Percentiles rank a stretch among this genome's conserved stretches.
Evolutionary conservation across 2,329 filamentous ascomycete species (phyloP).

Genomic region (Teratosphaeria viscida): DNA sequence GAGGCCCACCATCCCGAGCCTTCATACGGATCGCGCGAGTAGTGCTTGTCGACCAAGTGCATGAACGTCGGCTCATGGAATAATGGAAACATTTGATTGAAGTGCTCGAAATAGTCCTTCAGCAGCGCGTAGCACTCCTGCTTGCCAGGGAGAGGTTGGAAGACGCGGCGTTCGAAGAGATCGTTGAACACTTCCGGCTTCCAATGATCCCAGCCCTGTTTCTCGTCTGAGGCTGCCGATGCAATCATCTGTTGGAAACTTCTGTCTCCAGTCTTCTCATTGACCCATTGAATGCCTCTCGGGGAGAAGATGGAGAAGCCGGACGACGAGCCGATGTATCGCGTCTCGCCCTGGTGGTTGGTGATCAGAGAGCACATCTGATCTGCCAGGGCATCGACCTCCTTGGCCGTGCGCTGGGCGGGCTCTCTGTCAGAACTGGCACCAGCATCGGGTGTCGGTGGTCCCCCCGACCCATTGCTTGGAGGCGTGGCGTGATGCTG

Average conservation of each 20-base stretch:
- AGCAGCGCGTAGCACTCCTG: conserved; percentile 79
- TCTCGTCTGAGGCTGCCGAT: conserved; percentile 70
- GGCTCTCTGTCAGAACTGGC: neutral
- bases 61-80: conserved; percentile 98
- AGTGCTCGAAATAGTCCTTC: conserved; percentile 94
- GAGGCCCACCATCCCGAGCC: conserved; percentile 98
- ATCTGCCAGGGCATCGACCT: conserved; percentile 82
- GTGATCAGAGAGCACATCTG: conserved; percentile 99
- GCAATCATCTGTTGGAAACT: conserved; percentile 95
- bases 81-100: conserved; percentile 96
- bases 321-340: conserved; percentile 94
- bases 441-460: neutral
- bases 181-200: conserved; percentile 95
- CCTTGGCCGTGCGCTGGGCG: conserved; percentile 29
- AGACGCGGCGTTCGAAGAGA: conserved; percentile 75
- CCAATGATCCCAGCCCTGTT: conserved; percentile 95
- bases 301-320: conserved; percentile 98
- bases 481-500: neutral
- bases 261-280: conserved; percentile 89
- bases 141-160: conserved; percentile 72
- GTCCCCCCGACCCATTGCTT: neutral
- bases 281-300: conserved; percentile 97
- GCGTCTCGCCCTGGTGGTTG: conserved; percentile 85
- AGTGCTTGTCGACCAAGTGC: conserved; percentile 90
- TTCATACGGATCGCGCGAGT: conserved; percentile 83